Evolutionary conservation across 1,284 basidiomycete species (phyloP).

Genomic region (Cutaneotrichosporon cavernicola): DNA sequence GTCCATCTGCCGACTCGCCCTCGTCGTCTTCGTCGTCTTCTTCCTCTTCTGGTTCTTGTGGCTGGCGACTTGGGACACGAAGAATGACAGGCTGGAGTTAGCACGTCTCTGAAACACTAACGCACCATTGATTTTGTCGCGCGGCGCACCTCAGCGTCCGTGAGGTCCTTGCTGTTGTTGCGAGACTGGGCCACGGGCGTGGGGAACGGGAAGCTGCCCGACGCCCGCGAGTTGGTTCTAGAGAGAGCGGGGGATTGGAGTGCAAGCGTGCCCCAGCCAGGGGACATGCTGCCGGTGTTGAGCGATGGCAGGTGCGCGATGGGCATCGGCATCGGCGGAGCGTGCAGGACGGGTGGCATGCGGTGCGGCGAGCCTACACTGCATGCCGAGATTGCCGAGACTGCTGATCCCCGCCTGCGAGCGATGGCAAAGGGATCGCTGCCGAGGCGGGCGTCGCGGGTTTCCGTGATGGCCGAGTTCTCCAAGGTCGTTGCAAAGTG

Average conservation of each 20-base stretch:
- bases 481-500: not conserved
- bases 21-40: constrained; percentile 26
- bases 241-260: constrained; percentile 30
- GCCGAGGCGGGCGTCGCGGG: not conserved
- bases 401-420: constrained; percentile 2
- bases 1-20: constrained; percentile 15
- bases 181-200: constrained; percentile 9
- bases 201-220: constrained; percentile 37
- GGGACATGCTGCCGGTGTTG: constrained; percentile 15
- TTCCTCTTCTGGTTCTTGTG: constrained; percentile 33
- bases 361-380: constrained; percentile 17
- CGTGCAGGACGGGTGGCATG: constrained; percentile 35
- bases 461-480: not conserved
- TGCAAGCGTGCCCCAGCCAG: constrained; percentile 42
- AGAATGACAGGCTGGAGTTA: constrained; percentile 47
- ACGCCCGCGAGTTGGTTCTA: constrained; percentile 11
- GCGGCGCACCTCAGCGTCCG: constrained; percentile 45
- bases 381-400: not conserved
- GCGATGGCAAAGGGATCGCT: not conserved
- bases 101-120: not conserved
- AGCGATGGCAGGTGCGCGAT: constrained; percentile 51
- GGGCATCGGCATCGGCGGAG: constrained; percentile 50
- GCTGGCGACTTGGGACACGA: constrained; percentile 15
- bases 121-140: constrained; percentile 50
- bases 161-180: constrained; percentile 28